Percentiles rank a stretch among this genome's conserved stretches.
phyloP scores from a whole-genome alignment of 1,284 basidiomycete species.

The Waitea zeae region DNA sequence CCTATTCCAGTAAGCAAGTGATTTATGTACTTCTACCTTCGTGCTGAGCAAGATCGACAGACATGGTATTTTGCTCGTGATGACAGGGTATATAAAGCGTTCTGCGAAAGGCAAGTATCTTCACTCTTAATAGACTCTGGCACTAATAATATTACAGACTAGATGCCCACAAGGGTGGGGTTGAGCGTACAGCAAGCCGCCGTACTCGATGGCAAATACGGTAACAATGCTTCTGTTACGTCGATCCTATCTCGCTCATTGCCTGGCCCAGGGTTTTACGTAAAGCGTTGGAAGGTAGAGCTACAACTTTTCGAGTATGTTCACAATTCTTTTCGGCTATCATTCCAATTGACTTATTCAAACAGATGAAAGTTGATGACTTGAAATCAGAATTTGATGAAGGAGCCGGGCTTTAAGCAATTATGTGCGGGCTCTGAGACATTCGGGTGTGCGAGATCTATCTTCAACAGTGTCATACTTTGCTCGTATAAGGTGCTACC shows the following conservation, averaged over 20 bases:
- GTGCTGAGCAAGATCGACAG: slow-evolving; percentile 18
- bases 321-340: slow-evolving; percentile 1
- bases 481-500: slow-evolving; percentile 74
- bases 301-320: slow-evolving; percentile 44
- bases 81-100: slow-evolving; percentile 58
- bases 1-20: slow-evolving; percentile 39
- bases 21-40: neutral
- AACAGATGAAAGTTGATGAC: slow-evolving; percentile 50
- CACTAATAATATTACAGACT: no score
- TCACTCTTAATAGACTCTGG: no score
- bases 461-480: neutral
- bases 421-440: no score
- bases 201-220: slow-evolving; percentile 57
- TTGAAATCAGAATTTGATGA: slow-evolving; percentile 43
- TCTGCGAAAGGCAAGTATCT: slow-evolving; percentile 46
- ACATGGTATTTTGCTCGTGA: slow-evolving; percentile 68
- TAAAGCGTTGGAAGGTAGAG: slow-evolving; percentile 44
- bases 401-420: slow-evolving; percentile 33
- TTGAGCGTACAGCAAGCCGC: slow-evolving; percentile 29
- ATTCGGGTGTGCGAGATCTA: no score
- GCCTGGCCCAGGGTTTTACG: no score
- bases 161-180: slow-evolving; percentile 29
- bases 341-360: slow-evolving; percentile 5
- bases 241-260: no score
- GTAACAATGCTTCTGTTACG: no score